A percentile compares a stretch with the other conserved stretches of the same genome.
Evolutionary conservation across 805 yeast genomes (phyloP).

Genomic region (Barnettozyma sucrosica): DNA sequence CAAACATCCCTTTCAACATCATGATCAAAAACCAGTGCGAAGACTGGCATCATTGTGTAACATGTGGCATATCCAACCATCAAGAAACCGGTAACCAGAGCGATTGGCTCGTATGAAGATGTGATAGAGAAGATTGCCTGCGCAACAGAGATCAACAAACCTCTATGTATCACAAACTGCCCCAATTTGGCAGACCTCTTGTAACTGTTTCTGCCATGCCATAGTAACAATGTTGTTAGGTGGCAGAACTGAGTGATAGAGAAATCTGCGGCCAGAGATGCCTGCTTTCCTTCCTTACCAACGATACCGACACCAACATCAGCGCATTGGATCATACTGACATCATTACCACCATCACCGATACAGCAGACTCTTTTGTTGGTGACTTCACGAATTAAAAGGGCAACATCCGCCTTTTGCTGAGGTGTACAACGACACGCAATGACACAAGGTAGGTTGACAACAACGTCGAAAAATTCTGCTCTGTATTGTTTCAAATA

Average conservation of each 20-base stretch:
- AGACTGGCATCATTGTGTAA: constrained; percentile 98
- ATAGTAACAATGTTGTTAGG: constrained; percentile 74
- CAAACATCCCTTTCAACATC: constrained; percentile 90
- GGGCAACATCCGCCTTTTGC: constrained; percentile 94
- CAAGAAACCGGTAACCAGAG: constrained; percentile 90
- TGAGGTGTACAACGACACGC: constrained; percentile 99
- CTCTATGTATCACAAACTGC: constrained; percentile 95
- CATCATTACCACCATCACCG: constrained; percentile 99
- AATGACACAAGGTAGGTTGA: constrained; percentile 84
- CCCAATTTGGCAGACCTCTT: constrained; percentile 92
- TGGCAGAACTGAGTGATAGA: constrained; percentile 89
- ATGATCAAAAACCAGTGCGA: constrained; percentile 82
- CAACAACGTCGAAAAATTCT: constrained; percentile 75
- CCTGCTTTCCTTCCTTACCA: constrained; percentile 97
- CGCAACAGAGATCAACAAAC: constrained; percentile 86
- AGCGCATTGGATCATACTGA: constrained; percentile 97
- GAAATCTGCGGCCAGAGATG: constrained; percentile 95
- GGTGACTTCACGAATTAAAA: constrained; percentile 68
- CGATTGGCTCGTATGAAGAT: constrained; percentile 87
- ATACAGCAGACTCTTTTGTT: constrained; percentile 93
- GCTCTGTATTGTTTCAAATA: constrained; percentile 56
- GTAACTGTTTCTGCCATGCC: constrained; percentile 98
- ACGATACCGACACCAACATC: constrained; percentile 99
- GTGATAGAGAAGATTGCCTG: constrained; percentile 90
- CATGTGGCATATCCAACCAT: constrained; percentile 98